phyloP scores from a whole-genome alignment of 495 filamentous ascomycete genomes.

The Xylaria telfairii region DNA sequence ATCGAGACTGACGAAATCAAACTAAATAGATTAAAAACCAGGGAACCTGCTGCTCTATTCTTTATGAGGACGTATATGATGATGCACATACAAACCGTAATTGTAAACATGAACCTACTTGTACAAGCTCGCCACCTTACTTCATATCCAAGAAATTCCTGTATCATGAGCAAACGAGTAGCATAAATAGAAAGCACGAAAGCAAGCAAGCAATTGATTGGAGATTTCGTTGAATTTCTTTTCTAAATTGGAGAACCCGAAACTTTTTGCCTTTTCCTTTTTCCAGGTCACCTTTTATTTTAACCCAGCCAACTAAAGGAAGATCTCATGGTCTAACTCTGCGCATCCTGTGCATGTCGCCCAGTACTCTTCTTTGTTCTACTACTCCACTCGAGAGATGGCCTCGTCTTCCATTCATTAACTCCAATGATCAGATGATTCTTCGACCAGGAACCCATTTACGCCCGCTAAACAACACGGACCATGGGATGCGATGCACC shows the following conservation, averaged over 20 bases:
- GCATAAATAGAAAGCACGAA: neutral
- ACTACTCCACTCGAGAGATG: neutral
- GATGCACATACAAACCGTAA: neutral
- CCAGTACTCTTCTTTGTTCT: slow-evolving; percentile 10
- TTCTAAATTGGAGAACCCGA: slow-evolving; percentile 27
- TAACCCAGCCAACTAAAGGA: slow-evolving; percentile 2
- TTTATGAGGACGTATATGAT: neutral
- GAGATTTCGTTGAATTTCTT: slow-evolving; percentile 37
- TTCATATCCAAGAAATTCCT: neutral
- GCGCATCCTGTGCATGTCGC: slow-evolving; percentile 4
- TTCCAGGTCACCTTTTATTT: slow-evolving; percentile 25
- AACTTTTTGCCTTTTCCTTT: slow-evolving; percentile 24
- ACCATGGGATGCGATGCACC: slow-evolving; percentile 2
- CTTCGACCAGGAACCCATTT: slow-evolving; percentile 10
- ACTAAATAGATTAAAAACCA: neutral
- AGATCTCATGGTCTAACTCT: slow-evolving; percentile 20
- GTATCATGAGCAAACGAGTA: neutral
- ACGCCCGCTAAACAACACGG: neutral
- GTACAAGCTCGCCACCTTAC: neutral
- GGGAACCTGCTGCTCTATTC: neutral
- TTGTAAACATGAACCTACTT: neutral
- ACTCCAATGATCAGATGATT: neutral
- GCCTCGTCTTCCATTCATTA: slow-evolving; percentile 15
- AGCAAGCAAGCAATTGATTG: slow-evolving; percentile 27
- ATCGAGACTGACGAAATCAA: neutral